Conservation (phyloP, 1,284 basidiomycete genomes). For the Ustilago nuda region DNA sequence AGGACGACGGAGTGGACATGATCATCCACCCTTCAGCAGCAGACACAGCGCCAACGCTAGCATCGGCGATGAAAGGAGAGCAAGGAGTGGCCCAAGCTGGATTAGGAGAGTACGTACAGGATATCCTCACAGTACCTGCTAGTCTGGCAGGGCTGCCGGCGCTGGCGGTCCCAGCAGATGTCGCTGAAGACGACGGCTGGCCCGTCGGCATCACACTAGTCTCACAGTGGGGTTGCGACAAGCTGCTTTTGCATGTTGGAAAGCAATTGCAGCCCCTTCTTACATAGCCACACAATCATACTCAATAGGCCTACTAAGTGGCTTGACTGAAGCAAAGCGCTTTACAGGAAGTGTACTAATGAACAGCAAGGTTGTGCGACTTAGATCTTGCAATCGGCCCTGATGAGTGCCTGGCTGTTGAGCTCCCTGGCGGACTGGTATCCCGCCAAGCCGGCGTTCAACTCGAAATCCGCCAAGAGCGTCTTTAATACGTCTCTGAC, state of each 20-base stretch:
- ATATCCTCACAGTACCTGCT: slow-evolving; percentile 90
- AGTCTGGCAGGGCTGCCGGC: slow-evolving; percentile 89
- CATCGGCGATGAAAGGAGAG: not conserved
- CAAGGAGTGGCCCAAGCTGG: slow-evolving; percentile 5
- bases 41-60: slow-evolving; percentile 21
- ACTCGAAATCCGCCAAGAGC: slow-evolving; percentile 60
- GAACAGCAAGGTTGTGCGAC: not conserved
- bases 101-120: slow-evolving; percentile 80
- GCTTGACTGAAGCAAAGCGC: not conserved
- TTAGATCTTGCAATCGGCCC: slow-evolving; percentile 33
- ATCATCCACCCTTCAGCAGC: slow-evolving; percentile 77
- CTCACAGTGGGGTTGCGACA: slow-evolving; percentile 90
- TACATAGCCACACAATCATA: not conserved
- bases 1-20: slow-evolving; percentile 76
- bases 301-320: not conserved
- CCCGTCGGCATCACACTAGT: slow-evolving; percentile 87
- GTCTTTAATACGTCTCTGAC: slow-evolving; percentile 57
- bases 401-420: slow-evolving; percentile 24
- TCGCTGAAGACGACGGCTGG: slow-evolving; percentile 72
- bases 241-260: slow-evolving; percentile 76
- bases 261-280: slow-evolving; percentile 71
- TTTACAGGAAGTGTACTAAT: not conserved
- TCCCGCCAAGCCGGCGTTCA: slow-evolving; percentile 40
- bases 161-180: slow-evolving; percentile 78
- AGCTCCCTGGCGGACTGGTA: slow-evolving; percentile 32